Evolutionary conservation across 352 stramenopile species (phyloP).

Genomic region (Globisporangium cederbergense): DNA sequence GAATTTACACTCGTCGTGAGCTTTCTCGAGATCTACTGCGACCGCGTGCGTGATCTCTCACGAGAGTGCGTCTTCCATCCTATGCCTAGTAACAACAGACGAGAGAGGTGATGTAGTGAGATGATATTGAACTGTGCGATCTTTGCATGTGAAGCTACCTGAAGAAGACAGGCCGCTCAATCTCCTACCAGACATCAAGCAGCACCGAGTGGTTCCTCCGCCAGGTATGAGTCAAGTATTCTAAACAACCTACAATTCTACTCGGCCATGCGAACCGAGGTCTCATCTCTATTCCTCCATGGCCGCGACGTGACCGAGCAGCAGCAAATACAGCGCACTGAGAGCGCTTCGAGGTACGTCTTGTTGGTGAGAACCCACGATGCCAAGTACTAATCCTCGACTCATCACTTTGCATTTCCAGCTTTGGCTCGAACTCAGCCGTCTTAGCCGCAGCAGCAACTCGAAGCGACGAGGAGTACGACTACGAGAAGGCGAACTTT

Average conservation of each 20-base stretch:
- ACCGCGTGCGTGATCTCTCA: constrained; percentile 89
- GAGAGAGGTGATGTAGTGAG: background rate
- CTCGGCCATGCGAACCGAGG: too few species aligned
- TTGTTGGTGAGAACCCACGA: background rate
- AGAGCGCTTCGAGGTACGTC: constrained; percentile 54
- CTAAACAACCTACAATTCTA: background rate
- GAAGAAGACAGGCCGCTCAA: constrained; percentile 55
- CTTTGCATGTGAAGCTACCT: constrained; percentile 39
- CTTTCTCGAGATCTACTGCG: constrained; percentile 94
- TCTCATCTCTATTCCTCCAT: background rate
- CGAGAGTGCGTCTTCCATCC: constrained; percentile 55
- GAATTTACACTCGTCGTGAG: constrained; percentile 84
- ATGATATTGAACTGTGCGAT: background rate
- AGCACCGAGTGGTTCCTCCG: constrained; percentile 81
- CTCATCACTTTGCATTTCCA: constrained; percentile 9
- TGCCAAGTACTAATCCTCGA: background rate
- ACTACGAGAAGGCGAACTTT: constrained; percentile 88
- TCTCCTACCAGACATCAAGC: constrained; percentile 80
- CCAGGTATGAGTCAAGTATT: constrained; percentile 32
- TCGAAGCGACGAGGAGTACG: constrained; percentile 64
- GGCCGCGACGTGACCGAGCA: constrained; percentile 7
- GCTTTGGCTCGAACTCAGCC: constrained; percentile 52
- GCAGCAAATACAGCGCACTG: constrained; percentile 63
- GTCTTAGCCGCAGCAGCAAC: background rate
- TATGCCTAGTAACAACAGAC: background rate